Conservation (phyloP, 139 green algal species). For the Limnomonas spitsbergensis region DNA sequence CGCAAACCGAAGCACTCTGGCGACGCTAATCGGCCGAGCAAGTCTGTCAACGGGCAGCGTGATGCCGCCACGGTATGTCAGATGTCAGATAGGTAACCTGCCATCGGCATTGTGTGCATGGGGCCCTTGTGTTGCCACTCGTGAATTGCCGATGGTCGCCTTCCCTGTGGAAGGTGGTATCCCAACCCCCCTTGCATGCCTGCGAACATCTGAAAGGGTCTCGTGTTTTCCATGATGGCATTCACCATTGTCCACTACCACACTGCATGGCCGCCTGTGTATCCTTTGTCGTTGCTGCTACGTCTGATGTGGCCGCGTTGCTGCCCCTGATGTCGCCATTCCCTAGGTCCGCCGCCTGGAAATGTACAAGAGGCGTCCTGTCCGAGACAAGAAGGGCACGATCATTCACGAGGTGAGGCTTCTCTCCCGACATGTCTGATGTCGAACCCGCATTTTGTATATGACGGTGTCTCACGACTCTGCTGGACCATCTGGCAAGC, state of each 20-base stretch:
- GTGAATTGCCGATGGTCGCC: too few species aligned
- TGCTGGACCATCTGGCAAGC: too few species aligned
- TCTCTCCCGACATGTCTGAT: too few species aligned
- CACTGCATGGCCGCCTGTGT: too few species aligned
- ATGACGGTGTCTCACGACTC: too few species aligned
- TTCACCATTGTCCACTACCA: too few species aligned
- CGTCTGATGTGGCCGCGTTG: too few species aligned
- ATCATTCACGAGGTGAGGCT: conserved; percentile 70
- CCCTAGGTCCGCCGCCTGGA: conserved; percentile 81
- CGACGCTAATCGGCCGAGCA: conserved; percentile 66
- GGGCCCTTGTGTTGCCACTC: neutral
- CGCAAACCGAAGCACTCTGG: conserved; percentile 78
- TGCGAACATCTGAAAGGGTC: neutral
- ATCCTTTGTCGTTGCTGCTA: too few species aligned
- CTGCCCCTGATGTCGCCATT: neutral
- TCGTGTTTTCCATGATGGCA: too few species aligned
- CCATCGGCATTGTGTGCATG: neutral
- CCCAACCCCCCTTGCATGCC: neutral
- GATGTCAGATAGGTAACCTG: too few species aligned
- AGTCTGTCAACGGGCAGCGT: conserved; percentile 53
- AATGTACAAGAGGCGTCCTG: conserved; percentile 92
- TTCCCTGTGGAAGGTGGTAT: neutral
- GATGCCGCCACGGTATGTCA: conserved; percentile 72
- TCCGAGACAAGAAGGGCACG: conserved; percentile 86
- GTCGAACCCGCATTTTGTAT: too few species aligned